Evolutionary conservation across 2,329 filamentous ascomycete species (phyloP), one percentile per base, ranked within the genome.

Genomic region (Epichloe scottii): DNA sequence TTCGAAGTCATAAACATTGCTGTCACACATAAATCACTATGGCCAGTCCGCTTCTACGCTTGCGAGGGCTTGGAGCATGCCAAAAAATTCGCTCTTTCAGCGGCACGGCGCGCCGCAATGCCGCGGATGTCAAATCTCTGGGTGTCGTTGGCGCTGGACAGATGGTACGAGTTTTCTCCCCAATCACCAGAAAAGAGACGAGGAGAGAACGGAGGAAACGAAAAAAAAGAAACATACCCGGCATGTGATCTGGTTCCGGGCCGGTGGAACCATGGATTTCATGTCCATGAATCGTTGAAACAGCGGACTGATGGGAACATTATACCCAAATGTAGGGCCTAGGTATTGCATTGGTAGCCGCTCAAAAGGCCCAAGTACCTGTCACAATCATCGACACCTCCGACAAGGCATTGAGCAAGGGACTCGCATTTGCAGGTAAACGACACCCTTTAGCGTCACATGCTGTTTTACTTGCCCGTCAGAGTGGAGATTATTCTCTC

Each of bases 111-210:
- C 71, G 74, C 44, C 74, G 77, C 42, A 64, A 72, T 60, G 81
- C 80, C 54, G 81, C 83, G 51, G 81, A 90, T 63, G 84, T 98
- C 55, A 94, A 90, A 72, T 85, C 80, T 58, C 72, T 98, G 41
- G 93, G 91, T 63, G 91, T 98, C 47, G 77, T 98, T 63, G 93
- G 93, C 58, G 90, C 91, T 49, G 93, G 93, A 30, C 93, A 97
- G 68, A 96, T 97, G 90, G 90, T 95, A 70, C 63, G 52, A 49
- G 34, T 44, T 35, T 26, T 45, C 76, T 65, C 55, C 39, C 50
- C 44, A 39, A 17, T 34, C 49, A 44, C 46, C 51, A 56, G 49
- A 53, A 49, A 38, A 8, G 5, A n/a, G 17, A 21, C 12, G 21
- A 6, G 11, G 30, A 42, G 44, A 46, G 21, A 17, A 26, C 33